Evolutionary conservation across 805 yeast genomes (phyloP), one percentile per base, ranked within the genome.

Genomic region (Ogataea pilisensis): DNA sequence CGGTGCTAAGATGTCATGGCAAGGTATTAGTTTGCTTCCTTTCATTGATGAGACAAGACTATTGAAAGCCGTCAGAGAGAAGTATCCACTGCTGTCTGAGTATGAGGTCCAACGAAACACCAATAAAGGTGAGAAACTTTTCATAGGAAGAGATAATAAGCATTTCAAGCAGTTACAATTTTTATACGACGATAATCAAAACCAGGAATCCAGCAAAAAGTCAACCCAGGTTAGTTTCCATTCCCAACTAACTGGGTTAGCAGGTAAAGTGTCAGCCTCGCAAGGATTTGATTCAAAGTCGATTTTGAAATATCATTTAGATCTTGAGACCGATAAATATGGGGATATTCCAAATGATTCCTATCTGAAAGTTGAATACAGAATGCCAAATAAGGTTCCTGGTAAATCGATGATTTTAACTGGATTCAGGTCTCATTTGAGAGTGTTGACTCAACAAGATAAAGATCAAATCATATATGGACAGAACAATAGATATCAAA

Each of bases 1-100:
- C 58, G 98, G 98, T 22, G 86, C 87, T 51, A 88, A 85, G 50
- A 84, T 85, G 87, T 72, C 91, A 37, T 90, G 98, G 98, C 95
- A 88, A 59, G 97, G 95, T 39, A 84, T 90, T 54, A 90, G 95
- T 1, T 64, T 90, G 31, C 66, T 90, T 41, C 97, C 98, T 0
- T 90, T 90, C 51, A 91, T 90, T 51, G 96, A 90, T 54, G 95
- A 87, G 53, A 62, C 62, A n/a, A 68, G 95, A 51, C 68, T 90
- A 33, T 61, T 90, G 39, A 65, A 69, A 14, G 81, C 79, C 3
- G 95, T 89, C 2, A 70, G 76, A 39, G 75, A 64, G 1, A 78
- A 82, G 45, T 90, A 90, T 56, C 65, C 72, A 2, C 61, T 67
- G 29, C 67, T 90, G 35, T 73, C 87, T 0, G 85, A 76, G 3